A percentile compares a stretch with the other conserved stretches of the same genome.
These are phyloP conservation scores for Fusarium algeriense DNA, from an alignment of 2,329 filamentous ascomycete species.

Conservation along the genomic window DNA sequence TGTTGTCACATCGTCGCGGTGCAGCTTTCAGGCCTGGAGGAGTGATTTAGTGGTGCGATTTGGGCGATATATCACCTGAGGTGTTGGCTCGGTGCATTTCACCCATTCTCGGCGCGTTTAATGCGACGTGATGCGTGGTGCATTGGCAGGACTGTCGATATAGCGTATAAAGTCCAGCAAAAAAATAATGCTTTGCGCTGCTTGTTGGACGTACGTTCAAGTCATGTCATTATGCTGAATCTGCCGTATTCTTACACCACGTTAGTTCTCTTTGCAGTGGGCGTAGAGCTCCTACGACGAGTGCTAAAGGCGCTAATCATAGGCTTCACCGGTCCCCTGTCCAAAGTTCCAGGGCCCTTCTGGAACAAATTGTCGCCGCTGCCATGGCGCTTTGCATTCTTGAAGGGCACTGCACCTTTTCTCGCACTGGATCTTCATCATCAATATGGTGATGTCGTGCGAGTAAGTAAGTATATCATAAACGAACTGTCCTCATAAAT, in stretches of 20 bases:
- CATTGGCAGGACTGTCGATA: not conserved
- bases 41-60: not conserved
- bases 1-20: not conserved
- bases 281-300: not conserved
- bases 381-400: not conserved
- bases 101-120: not conserved
- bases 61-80: not conserved
- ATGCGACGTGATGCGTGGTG: accelerated
- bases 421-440: not conserved
- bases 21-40: not conserved
- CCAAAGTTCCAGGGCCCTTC: not conserved
- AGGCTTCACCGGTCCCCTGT: not conserved
- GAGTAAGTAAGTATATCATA: not conserved
- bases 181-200: not conserved
- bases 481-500: accelerated
- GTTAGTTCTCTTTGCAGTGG: not conserved
- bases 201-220: not conserved
- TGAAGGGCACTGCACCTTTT: constrained; percentile 1
- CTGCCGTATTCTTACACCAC: not conserved
- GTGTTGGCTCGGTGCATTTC: not conserved
- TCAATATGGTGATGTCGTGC: not conserved
- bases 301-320: not conserved
- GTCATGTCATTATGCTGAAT: not conserved
- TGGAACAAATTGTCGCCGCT: not conserved
- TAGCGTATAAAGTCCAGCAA: not conserved